Evolutionary conservation across 2,329 filamentous ascomycete species (phyloP).

Genomic region (Paraconiothyrium brasiliense): DNA sequence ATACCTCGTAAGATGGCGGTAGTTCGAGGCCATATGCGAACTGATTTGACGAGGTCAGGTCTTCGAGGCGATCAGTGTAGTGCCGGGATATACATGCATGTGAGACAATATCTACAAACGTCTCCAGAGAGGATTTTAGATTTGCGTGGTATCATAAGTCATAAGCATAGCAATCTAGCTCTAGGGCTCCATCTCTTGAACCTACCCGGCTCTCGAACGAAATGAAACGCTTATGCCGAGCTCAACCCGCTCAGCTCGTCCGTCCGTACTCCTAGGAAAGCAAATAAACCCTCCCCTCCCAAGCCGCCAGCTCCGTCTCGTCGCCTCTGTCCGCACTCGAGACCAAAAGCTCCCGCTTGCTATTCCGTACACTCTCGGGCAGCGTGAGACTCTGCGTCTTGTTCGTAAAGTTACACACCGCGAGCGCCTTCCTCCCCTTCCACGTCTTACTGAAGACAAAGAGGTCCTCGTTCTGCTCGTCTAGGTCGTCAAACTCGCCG

Average conservation of each 20-base stretch:
- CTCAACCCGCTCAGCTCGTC: too few relatives aligned
- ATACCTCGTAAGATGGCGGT: too few relatives aligned
- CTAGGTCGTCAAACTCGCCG: slow-evolving; percentile 65
- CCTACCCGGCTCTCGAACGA: too few relatives aligned
- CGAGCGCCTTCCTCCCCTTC: slow-evolving; percentile 39
- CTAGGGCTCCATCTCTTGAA: too few relatives aligned
- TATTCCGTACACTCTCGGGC: slow-evolving; percentile 39
- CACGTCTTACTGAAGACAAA: slow-evolving; percentile 60
- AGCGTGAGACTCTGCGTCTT: slow-evolving; percentile 43
- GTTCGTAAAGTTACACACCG: slow-evolving; percentile 49
- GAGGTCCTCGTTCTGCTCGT: slow-evolving; percentile 62
- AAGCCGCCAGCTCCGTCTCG: slow-evolving; percentile 32
- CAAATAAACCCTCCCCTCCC: slow-evolving; percentile 44
- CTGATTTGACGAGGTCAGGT: too few relatives aligned
- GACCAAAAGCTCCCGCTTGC: slow-evolving; percentile 41
- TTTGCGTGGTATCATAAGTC: too few relatives aligned
- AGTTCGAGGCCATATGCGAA: too few relatives aligned
- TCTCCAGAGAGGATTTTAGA: too few relatives aligned
- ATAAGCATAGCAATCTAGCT: too few relatives aligned
- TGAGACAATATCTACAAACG: too few relatives aligned
- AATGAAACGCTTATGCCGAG: background rate
- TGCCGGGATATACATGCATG: too few relatives aligned
- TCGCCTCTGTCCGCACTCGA: slow-evolving; percentile 32
- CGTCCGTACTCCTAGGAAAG: slow-evolving; percentile 14
- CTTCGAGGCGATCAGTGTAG: too few relatives aligned